These are phyloP conservation scores for Annulohypoxylon bovei DNA, from an alignment of 495 filamentous ascomycete genomes.

Conservation along the genomic window DNA sequence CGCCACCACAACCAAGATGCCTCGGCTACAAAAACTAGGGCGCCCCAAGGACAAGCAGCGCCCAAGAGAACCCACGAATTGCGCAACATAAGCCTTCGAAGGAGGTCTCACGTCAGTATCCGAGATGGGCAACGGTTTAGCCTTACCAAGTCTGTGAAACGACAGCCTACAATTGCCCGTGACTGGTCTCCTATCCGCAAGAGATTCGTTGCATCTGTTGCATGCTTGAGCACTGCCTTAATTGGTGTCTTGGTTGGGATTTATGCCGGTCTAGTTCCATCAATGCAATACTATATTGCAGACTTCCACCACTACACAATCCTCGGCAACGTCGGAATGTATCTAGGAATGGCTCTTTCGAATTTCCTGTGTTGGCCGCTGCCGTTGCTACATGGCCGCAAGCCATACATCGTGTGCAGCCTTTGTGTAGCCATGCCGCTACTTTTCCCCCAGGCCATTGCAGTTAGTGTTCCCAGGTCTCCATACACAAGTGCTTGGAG, in stretches of 20 bases:
- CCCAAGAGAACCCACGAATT: conserved; percentile 36
- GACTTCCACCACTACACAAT: conserved; percentile 72
- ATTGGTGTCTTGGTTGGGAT: conserved; percentile 76
- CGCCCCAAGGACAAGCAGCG: conserved; percentile 23
- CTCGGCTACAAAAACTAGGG: conserved; percentile 25
- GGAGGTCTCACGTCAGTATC: conserved; percentile 54
- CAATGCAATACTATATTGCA: conserved; percentile 76
- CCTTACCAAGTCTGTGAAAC: conserved; percentile 61
- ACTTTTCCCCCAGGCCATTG: conserved; percentile 77
- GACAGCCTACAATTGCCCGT: conserved; percentile 64
- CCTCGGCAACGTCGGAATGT: conserved; percentile 77
- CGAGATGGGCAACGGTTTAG: conserved; percentile 60
- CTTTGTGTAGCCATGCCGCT: conserved; percentile 74
- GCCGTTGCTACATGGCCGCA: conserved; percentile 78
- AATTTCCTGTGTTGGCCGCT: conserved; percentile 78
- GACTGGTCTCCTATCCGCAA: conserved; percentile 73
- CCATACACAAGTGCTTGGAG: conserved; percentile 66
- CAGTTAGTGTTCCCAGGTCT: conserved; percentile 62
- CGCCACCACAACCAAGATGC: conserved; percentile 26
- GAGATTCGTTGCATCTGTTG: conserved; percentile 70
- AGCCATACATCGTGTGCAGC: conserved; percentile 74
- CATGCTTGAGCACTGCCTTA: conserved; percentile 74
- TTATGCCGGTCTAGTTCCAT: conserved; percentile 78
- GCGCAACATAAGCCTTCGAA: conserved; percentile 49
- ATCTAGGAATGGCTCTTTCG: conserved; percentile 71